phyloP scores from a whole-genome alignment of 169 alveolate genomes.

The Cryptosporidium viatorum region DNA sequence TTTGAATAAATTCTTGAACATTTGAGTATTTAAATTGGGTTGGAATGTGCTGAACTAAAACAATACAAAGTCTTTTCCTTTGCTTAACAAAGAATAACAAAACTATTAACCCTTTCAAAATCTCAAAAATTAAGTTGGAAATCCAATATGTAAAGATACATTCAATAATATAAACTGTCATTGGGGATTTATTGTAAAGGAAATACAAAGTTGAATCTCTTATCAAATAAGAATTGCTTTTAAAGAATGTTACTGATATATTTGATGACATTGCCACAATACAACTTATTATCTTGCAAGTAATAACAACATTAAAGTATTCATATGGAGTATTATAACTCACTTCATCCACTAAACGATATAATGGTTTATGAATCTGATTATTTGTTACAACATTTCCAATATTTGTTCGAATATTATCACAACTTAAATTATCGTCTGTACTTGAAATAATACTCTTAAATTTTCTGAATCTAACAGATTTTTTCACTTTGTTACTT shows the following conservation, averaged over 20 bases:
- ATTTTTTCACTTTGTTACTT: not conserved
- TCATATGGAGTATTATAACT: slow-evolving; percentile 65
- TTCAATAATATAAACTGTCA: slow-evolving; percentile 27
- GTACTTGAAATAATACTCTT: slow-evolving; percentile 26
- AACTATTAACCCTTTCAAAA: slow-evolving; percentile 49
- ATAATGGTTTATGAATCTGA: slow-evolving; percentile 42
- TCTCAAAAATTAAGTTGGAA: slow-evolving; percentile 47
- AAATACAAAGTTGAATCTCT: slow-evolving; percentile 69
- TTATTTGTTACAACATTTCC: slow-evolving; percentile 49
- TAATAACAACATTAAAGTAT: slow-evolving; percentile 32
- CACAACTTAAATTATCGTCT: slow-evolving; percentile 47
- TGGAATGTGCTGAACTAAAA: slow-evolving; percentile 62
- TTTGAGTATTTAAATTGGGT: slow-evolving; percentile 67
- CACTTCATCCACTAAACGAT: slow-evolving; percentile 46
- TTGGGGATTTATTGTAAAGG: slow-evolving; percentile 43
- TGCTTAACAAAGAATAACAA: slow-evolving; percentile 51
- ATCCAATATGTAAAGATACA: slow-evolving; percentile 52
- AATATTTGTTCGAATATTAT: slow-evolving; percentile 40
- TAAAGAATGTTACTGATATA: slow-evolving; percentile 43
- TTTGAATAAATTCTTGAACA: slow-evolving; percentile 71
- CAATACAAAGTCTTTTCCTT: slow-evolving; percentile 51
- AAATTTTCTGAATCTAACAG: slow-evolving; percentile 2
- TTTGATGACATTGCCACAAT: slow-evolving; percentile 60
- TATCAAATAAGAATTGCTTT: slow-evolving; percentile 45
- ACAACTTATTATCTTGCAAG: slow-evolving; percentile 37